Percentiles rank a stretch among this genome's conserved stretches.
phyloP scores from a whole-genome alignment of 805 yeast species.

The Schizosaccharomyces japonicus region DNA sequence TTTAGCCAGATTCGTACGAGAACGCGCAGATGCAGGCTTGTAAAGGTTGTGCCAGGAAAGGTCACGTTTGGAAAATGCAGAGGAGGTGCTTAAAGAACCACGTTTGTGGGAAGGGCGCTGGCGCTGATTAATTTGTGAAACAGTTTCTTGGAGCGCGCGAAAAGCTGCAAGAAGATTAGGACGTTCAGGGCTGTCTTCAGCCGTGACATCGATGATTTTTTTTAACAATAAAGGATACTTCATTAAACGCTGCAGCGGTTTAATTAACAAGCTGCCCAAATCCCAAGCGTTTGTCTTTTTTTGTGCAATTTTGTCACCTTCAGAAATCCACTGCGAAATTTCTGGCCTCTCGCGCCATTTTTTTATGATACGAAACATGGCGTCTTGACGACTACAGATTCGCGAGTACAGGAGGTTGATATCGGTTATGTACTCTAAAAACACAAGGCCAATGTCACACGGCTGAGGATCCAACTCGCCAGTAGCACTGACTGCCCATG shows the following conservation, averaged over 20 bases:
- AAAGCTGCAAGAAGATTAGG: neutral
- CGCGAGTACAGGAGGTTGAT: slow-evolving; percentile 16
- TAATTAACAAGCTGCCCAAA: slow-evolving; percentile 20
- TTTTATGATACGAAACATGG: slow-evolving; percentile 14
- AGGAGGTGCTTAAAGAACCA: neutral
- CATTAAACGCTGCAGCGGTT: slow-evolving; percentile 24
- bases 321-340: slow-evolving; percentile 16
- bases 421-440: slow-evolving; percentile 11
- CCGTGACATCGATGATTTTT: slow-evolving; percentile 15
- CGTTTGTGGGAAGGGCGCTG: slow-evolving; percentile 1
- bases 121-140: neutral
- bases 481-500: neutral
- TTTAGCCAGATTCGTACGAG: no score
- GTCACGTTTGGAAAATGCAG: neutral
- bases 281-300: slow-evolving; percentile 19
- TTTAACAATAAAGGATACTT: slow-evolving; percentile 20
- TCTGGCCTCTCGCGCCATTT: slow-evolving; percentile 12
- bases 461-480: neutral
- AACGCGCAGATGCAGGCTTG: neutral
- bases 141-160: neutral
- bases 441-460: neutral
- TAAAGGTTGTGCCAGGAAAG: neutral
- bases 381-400: slow-evolving; percentile 15
- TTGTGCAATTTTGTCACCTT: slow-evolving; percentile 14
- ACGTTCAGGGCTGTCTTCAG: neutral